Conservation (phyloP, 768 basidiomycete species). For the Suillus decipiens region DNA sequence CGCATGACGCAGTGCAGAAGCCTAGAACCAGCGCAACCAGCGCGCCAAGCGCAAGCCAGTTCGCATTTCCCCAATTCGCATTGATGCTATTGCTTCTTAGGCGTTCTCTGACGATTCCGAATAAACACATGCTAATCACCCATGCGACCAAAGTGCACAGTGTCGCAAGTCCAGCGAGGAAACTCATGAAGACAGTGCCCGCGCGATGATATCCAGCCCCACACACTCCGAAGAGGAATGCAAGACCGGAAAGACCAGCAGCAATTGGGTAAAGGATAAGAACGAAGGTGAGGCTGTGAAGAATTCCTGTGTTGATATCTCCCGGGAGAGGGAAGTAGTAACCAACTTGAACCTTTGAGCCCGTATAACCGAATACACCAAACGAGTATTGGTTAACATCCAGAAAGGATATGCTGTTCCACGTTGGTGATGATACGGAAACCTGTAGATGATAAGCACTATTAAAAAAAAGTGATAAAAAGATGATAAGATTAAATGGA, state of each 20-base stretch:
- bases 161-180: conserved; percentile 65
- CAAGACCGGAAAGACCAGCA: conserved; percentile 65
- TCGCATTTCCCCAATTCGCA: conserved; percentile 75
- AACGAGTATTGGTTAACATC: conserved; percentile 54
- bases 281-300: conserved; percentile 71
- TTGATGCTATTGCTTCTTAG: conserved; percentile 48
- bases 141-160: conserved; percentile 68
- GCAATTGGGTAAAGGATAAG: conserved; percentile 83
- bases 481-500: conserved; percentile 7
- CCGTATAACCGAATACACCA: conserved; percentile 81
- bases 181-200: conserved; percentile 78
- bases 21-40: conserved; percentile 64
- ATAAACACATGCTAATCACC: conserved; percentile 80
- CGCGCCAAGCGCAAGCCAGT: conserved; percentile 81
- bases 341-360: conserved; percentile 54
- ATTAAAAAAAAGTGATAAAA: conserved; percentile 12
- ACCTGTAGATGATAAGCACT: conserved; percentile 40
- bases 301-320: conserved; percentile 45
- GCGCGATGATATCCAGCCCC: conserved; percentile 62
- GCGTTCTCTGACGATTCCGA: conserved; percentile 64
- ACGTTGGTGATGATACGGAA: conserved; percentile 74
- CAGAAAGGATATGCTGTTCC: conserved; percentile 71
- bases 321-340: conserved; percentile 46
- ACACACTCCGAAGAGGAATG: conserved; percentile 68
- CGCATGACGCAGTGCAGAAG: conserved; percentile 66